Evolutionary conservation across 495 filamentous ascomycete genomes (phyloP), one percentile per base, ranked within the genome.

Genomic region (Platismatia glauca): DNA sequence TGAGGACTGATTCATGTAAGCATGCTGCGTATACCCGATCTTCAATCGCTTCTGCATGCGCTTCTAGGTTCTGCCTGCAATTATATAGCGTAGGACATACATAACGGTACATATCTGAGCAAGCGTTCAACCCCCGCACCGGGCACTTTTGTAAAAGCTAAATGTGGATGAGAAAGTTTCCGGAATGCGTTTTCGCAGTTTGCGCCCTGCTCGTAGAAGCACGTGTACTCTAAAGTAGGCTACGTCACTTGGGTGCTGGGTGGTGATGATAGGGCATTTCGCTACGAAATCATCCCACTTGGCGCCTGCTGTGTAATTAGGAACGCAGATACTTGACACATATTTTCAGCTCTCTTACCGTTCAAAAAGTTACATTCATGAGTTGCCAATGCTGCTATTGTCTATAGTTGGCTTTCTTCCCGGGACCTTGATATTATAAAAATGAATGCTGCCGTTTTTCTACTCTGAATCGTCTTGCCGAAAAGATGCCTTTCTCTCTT

Each of bases 1-100:
- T 58, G 55, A 61, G 59, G 29, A 55, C 58, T 66, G 55, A 66
- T 27, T 29, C 22, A 41, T 56, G 16, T 33, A 20, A 43, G 20
- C 29, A 20, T 29, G 9, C 15, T 27, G 38, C 59, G 60, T 24
- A 56, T 62, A 62, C 60, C 60, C 52, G 13, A 46, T 13, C 7
- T 24, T 22, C 27, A 53, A 53, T 11, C 7, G 16, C 33, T 31
- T 16, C 27, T 46, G 24, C n/a, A n/a, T n/a, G n/a, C n/a, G n/a
- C n/a, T n/a, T n/a, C n/a, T n/a, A n/a, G n/a, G n/a, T n/a, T n/a
- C n/a, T n/a, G n/a, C n/a, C n/a, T 39, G 44, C 8, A 12, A 4
- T 1, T 27, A 13, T 24, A 48, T 9, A 1, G 7, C 44, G 4
- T 7, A 48, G 2, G 9, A 31, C 20, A 33, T 12, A 29, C 5